A percentile compares a stretch with the other conserved stretches of the same genome.
Conservation (phyloP, 2,329 filamentous ascomycete genomes). For the Spiromastix sp. region DNA sequence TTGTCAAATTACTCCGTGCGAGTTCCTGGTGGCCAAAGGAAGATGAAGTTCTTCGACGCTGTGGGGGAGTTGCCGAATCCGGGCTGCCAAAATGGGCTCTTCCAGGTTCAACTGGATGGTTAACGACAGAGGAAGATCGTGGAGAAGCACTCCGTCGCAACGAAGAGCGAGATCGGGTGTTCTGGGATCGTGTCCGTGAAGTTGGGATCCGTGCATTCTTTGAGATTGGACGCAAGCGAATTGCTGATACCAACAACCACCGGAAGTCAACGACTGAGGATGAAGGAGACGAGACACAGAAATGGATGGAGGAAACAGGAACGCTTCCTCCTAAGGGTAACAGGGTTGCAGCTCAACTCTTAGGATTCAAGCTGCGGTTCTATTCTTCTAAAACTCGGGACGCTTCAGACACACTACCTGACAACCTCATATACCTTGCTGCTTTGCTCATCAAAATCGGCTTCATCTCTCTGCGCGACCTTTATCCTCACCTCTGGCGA, state of each 20-base stretch:
- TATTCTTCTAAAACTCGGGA: slow-evolving; percentile 75
- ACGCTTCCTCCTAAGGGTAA: slow-evolving; percentile 80
- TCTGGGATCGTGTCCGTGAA: slow-evolving; percentile 72
- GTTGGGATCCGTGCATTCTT: slow-evolving; percentile 77
- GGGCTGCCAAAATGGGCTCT: slow-evolving; percentile 80
- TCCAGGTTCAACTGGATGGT: slow-evolving; percentile 56
- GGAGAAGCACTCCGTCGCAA: slow-evolving; percentile 46
- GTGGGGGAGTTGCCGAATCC: slow-evolving; percentile 29
- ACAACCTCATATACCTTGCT: slow-evolving; percentile 85
- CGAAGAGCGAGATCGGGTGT: slow-evolving; percentile 57
- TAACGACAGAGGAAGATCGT: slow-evolving; percentile 59
- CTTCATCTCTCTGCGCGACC: slow-evolving; percentile 82
- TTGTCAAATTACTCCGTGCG: slow-evolving; percentile 79
- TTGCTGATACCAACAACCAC: slow-evolving; percentile 27
- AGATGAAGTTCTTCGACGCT: slow-evolving; percentile 37
- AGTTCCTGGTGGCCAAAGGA: slow-evolving; percentile 94
- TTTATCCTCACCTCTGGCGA: slow-evolving; percentile 88
- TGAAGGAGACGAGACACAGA: slow-evolving; percentile 48
- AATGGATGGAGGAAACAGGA: slow-evolving; percentile 73
- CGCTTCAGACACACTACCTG: slow-evolving; percentile 66
- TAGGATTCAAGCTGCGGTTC: slow-evolving; percentile 94
- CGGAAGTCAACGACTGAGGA: slow-evolving; percentile 23
- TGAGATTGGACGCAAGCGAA: slow-evolving; percentile 60
- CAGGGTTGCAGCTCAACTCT: slow-evolving; percentile 80
- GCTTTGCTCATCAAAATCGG: slow-evolving; percentile 93